Evolutionary conservation across 1,284 basidiomycete genomes (phyloP).

Genomic region (Stygiomarasmius scandens): DNA sequence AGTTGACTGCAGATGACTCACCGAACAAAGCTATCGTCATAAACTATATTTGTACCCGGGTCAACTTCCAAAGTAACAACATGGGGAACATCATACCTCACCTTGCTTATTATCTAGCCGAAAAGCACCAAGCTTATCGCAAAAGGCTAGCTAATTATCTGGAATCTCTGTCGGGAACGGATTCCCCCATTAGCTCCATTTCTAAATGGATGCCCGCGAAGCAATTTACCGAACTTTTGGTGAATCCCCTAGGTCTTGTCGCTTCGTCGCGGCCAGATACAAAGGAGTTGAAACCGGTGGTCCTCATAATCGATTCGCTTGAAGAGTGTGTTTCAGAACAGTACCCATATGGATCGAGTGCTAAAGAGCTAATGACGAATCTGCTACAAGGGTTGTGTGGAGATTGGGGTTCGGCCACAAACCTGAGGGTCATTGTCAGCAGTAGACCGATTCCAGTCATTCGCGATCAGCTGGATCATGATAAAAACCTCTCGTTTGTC

Average conservation of each 20-base stretch:
- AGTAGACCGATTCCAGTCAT: background rate
- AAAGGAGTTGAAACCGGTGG: background rate
- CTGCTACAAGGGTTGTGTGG: background rate
- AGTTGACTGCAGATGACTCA: background rate
- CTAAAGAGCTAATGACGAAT: background rate
- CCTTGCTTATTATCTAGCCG: background rate
- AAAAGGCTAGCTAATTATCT: background rate
- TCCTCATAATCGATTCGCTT: conserved; percentile 3
- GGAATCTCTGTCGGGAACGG: background rate
- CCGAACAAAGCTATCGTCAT: background rate
- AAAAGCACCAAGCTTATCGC: background rate
- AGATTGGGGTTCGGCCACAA: background rate
- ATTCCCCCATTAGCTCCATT: background rate
- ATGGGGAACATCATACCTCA: background rate
- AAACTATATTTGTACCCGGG: conserved; percentile 4
- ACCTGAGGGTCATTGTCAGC: conserved; percentile 3
- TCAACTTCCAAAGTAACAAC: background rate
- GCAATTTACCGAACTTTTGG: background rate
- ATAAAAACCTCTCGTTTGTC: background rate
- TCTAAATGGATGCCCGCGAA: background rate
- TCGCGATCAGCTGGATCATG: background rate
- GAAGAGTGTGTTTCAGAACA: background rate
- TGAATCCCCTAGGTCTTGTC: background rate
- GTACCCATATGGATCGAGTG: background rate
- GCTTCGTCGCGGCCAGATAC: no score